phyloP scores from a whole-genome alignment of 441 rosid genomes.

The Adansonia rubrostipa region DNA sequence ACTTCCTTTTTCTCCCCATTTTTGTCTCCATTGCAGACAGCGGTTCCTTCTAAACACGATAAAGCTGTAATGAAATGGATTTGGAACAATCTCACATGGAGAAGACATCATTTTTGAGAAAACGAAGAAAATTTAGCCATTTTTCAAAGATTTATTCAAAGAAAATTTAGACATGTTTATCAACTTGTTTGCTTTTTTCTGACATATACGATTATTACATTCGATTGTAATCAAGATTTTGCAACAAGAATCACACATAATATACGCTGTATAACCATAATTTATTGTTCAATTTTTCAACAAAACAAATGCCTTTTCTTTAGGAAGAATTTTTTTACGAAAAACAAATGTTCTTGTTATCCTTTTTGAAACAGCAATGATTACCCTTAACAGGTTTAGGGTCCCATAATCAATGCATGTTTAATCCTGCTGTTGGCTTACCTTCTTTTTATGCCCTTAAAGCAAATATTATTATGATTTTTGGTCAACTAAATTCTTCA shows the following conservation, averaged over 20 bases:
- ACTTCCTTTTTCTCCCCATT: neutral
- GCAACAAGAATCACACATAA: neutral
- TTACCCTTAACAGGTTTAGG: conserved; percentile 20
- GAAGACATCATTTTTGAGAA: neutral
- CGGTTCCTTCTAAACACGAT: neutral
- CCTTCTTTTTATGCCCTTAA: neutral
- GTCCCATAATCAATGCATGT: conserved; percentile 10
- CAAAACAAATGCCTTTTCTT: neutral
- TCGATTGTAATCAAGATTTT: neutral
- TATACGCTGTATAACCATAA: neutral
- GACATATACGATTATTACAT: neutral
- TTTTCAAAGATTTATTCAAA: neutral
- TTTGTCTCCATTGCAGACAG: neutral
- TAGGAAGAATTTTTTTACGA: neutral
- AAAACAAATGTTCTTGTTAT: neutral
- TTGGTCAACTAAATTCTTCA: neutral
- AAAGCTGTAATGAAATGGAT: neutral
- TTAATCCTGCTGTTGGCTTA: conserved; percentile 7
- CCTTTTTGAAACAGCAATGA: conserved; percentile 30
- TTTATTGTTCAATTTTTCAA: neutral
- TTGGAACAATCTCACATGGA: neutral
- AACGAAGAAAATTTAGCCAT: neutral
- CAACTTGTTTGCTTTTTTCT: too few relatives aligned
- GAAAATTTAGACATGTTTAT: too few relatives aligned
- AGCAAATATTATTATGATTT: neutral